phyloP scores from a whole-genome alignment of 2,329 filamentous ascomycete genomes.

The Didymella keratinophila region DNA sequence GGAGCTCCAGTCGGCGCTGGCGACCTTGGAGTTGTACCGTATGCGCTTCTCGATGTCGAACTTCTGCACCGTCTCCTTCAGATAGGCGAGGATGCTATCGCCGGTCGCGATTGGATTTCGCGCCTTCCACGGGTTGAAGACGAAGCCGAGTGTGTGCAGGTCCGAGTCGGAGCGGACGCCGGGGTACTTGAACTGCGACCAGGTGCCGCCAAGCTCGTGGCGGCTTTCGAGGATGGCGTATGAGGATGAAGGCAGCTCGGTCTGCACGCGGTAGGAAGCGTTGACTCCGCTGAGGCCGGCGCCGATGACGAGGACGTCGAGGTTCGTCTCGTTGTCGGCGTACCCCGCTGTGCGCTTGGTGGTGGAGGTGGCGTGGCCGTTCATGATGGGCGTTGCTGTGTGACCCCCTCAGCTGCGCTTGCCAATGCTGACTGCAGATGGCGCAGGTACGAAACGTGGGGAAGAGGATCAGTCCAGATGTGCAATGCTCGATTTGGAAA shows the following conservation, averaged over 20 bases:
- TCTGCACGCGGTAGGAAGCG: constrained; percentile 73
- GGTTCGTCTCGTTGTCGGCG: constrained; percentile 27
- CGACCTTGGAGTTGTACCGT: constrained; percentile 53
- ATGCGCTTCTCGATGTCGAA: constrained; percentile 59
- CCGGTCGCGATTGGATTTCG: constrained; percentile 56
- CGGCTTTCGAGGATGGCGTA: constrained; percentile 76
- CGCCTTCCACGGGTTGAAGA: constrained; percentile 73
- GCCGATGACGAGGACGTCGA: constrained; percentile 69
- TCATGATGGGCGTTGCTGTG: constrained; percentile 25
- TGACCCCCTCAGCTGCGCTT: background rate
- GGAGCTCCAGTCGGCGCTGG: constrained; percentile 55
- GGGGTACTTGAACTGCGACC: constrained; percentile 80
- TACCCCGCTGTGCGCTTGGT: constrained; percentile 22
- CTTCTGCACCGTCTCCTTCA: constrained; percentile 53
- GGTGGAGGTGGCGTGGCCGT: constrained; percentile 27
- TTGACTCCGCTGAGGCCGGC: constrained; percentile 81
- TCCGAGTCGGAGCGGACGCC: constrained; percentile 66
- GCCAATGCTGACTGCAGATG: constrained; percentile 18
- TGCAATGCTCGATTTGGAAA: background rate
- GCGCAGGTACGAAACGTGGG: constrained; percentile 4
- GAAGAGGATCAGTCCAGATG: background rate
- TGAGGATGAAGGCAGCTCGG: constrained; percentile 61
- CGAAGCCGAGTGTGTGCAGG: constrained; percentile 64
- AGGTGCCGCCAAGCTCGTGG: constrained; percentile 74
- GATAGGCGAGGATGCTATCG: constrained; percentile 54